A percentile compares a stretch with the other conserved stretches of the same genome.
These are phyloP conservation scores for Dicorynia guianensis DNA, from an alignment of 306 rosid genomes.

Conservation along the genomic window DNA sequence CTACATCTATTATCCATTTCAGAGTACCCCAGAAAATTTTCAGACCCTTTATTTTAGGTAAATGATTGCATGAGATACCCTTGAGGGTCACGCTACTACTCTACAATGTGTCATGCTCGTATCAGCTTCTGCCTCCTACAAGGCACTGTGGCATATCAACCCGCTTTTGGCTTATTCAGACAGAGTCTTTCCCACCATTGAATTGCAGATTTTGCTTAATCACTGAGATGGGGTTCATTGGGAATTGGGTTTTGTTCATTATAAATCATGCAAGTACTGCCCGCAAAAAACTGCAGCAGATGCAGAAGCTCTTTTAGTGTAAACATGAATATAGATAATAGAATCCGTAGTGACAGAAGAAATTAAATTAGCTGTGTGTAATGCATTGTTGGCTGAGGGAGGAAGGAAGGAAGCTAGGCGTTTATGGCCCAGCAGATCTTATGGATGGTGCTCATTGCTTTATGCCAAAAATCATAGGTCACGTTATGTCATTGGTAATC, in stretches of 20 bases:
- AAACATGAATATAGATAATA: background rate
- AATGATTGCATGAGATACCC: constrained; percentile 41
- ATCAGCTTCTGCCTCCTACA: constrained; percentile 10
- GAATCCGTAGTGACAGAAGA: background rate
- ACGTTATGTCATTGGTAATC: constrained; percentile 4
- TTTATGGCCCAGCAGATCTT: constrained; percentile 14
- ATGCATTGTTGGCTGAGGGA: background rate
- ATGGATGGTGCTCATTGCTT: constrained; percentile 21
- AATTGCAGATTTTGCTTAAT: constrained; percentile 15
- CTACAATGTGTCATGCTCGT: constrained; percentile 22
- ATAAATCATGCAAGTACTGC: background rate
- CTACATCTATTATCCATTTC: constrained; percentile 27
- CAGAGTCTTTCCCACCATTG: constrained; percentile 23
- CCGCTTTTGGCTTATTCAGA: background rate
- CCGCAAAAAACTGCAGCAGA: background rate
- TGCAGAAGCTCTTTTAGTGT: background rate
- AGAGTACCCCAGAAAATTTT: background rate
- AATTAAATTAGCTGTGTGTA: background rate
- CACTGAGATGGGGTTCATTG: constrained; percentile 5
- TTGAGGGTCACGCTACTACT: constrained; percentile 7
- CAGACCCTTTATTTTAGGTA: background rate
- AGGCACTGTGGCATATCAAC: background rate
- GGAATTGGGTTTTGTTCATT: constrained; percentile 34
- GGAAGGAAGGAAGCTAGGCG: background rate
- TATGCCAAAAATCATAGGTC: constrained; percentile 17